Base-by-base conservation (phyloP, 1,284 basidiomycete genomes). In the Phellopilus nigrolimitatus region DNA sequence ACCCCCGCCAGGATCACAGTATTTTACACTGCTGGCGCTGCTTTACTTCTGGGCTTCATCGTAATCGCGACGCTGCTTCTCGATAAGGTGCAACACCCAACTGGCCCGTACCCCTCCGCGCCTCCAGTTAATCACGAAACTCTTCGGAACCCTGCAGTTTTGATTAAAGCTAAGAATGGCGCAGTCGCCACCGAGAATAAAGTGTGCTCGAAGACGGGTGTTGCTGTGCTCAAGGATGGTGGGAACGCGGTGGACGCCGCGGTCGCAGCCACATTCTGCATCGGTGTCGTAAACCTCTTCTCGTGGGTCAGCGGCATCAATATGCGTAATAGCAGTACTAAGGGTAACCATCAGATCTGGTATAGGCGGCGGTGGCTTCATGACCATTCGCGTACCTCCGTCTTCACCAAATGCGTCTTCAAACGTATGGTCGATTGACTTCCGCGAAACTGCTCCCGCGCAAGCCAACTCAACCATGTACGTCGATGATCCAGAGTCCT, bases 221-320 rank as follows among this genome's bases (percentile, higher is more conserved):
- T 95, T 0, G 68, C 80, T 8, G 74, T 84, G 6, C 62, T 95
- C 56, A 84, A 84, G 65, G 79, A 83, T 5, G 92, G 91, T 27
- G 95, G 95, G 13, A 94, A 90, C 57, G 95, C 95, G 0, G 82
- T 95, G 8, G 95, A 98, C 61, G 87, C 94, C 1, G 86, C 84
- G 0, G 80, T 97, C 47, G 82, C 84, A 33, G 75, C 88, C 1
- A 81, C 87, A 1, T 73, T 97, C 27, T 97, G 94, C 64, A 78
- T 82, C 33, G 93, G 93, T 2, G 86, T 93, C 1, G 78, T 91
- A 49, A 93, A 93, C 65, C 88, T 90, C 78, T 97, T 95, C 67
- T 88, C 88, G 75, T 89, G 60, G 64, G 82, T 74, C 7, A 34
- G 15, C 4, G 7, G 8, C 28, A 15, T 27, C 38, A 28, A 39